Percentiles rank a stretch among this genome's conserved stretches.
phyloP scores from a whole-genome alignment of 2,329 filamentous ascomycete genomes.

The Calycina herbarum region DNA sequence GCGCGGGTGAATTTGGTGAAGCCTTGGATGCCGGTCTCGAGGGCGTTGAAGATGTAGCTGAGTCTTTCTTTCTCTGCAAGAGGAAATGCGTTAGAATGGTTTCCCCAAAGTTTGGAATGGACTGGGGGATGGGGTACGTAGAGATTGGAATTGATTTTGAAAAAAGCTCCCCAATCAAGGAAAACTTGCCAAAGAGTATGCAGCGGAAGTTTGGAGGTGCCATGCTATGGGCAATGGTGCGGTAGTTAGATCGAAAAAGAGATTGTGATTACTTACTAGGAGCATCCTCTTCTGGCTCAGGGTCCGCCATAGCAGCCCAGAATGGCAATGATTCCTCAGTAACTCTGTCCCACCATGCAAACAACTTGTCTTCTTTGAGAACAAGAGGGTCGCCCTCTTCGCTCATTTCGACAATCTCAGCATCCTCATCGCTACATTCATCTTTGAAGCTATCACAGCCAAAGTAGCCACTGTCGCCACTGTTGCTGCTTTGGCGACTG shows the following conservation, averaged over 20 bases:
- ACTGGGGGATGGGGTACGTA: not conserved
- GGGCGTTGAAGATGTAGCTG: not conserved
- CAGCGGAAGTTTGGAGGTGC: not conserved
- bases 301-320: not conserved
- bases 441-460: not conserved
- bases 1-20: not conserved
- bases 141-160: not conserved
- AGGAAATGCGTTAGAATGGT: not conserved
- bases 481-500: not conserved
- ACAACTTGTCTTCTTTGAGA: not conserved
- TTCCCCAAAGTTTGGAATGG: not conserved
- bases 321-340: not conserved
- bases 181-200: not conserved
- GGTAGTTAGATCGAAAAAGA: not conserved
- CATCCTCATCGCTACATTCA: not conserved
- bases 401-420: not conserved
- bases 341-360: not conserved
- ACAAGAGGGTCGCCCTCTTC: not conserved
- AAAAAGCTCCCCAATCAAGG: not conserved
- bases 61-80: not conserved
- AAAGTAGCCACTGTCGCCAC: slow-evolving; percentile 4
- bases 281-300: not conserved
- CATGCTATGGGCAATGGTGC: not conserved
- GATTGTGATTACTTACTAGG: not conserved
- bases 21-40: not conserved